phyloP scores from a whole-genome alignment of 2,329 filamentous ascomycete genomes.

The Neodidymelliopsis sp. region DNA sequence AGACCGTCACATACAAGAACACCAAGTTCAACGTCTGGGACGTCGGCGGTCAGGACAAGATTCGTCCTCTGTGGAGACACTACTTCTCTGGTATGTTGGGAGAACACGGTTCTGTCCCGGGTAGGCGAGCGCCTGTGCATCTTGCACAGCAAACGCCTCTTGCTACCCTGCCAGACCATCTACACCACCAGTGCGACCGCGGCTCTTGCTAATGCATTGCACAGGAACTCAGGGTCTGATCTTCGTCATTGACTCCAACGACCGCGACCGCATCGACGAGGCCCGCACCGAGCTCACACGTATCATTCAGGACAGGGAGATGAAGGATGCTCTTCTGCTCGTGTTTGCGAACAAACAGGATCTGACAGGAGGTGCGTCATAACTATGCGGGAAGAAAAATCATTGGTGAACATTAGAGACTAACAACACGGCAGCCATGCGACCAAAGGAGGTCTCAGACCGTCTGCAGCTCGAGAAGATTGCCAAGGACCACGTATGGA shows the following conservation, averaged over 20 bases:
- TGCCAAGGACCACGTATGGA: slow-evolving; percentile 62
- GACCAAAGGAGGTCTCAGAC: slow-evolving; percentile 59
- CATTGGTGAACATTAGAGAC: neutral
- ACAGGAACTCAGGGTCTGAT: slow-evolving; percentile 94
- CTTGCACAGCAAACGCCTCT: slow-evolving; percentile 21
- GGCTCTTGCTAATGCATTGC: slow-evolving; percentile 14
- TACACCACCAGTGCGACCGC: too few relatives aligned
- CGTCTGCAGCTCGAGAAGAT: slow-evolving; percentile 57
- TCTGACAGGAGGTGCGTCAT: slow-evolving; percentile 77
- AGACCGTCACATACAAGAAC: slow-evolving; percentile 99
- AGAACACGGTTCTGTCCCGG: slow-evolving; percentile 30
- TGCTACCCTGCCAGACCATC: slow-evolving; percentile 10
- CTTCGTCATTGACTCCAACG: slow-evolving; percentile 99
- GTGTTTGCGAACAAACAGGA: slow-evolving; percentile 99
- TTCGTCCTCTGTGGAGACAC: slow-evolving; percentile 98
- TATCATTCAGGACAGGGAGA: slow-evolving; percentile 99
- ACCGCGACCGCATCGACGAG: slow-evolving; percentile 97
- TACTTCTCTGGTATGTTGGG: slow-evolving; percentile 83
- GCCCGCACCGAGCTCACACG: slow-evolving; percentile 95
- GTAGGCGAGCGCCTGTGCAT: slow-evolving; percentile 40
- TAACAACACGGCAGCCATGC: slow-evolving; percentile 52
- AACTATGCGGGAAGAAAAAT: too few relatives aligned
- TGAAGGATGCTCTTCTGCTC: slow-evolving; percentile 93
- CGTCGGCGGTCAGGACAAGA: slow-evolving; percentile 99
- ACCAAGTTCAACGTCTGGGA: slow-evolving; percentile 99